Evolutionary conservation across 2,329 filamentous ascomycete species (phyloP).

Genomic region (Trichoderma sp.): DNA sequence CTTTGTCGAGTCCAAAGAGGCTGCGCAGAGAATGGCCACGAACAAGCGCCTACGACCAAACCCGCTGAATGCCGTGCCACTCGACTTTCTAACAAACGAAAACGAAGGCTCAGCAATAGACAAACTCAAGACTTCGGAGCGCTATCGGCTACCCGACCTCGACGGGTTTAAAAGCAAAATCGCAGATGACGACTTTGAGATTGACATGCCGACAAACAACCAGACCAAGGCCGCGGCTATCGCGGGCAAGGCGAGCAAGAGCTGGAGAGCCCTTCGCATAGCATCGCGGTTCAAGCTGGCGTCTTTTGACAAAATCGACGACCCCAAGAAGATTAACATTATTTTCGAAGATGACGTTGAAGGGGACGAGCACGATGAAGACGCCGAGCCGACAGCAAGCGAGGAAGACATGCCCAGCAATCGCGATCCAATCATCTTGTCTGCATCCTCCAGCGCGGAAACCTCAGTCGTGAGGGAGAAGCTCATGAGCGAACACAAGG

Average conservation of each 20-base stretch:
- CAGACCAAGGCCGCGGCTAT: slow-evolving; percentile 53
- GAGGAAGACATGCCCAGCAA: slow-evolving; percentile 46
- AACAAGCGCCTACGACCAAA: slow-evolving; percentile 67
- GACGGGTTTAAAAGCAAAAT: slow-evolving; percentile 71
- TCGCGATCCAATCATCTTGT: slow-evolving; percentile 60
- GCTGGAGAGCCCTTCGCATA: slow-evolving; percentile 83
- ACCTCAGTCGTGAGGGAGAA: slow-evolving; percentile 62
- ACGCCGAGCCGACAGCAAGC: slow-evolving; percentile 32
- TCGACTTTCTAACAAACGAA: slow-evolving; percentile 73
- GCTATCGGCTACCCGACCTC: slow-evolving; percentile 67
- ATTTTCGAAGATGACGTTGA: slow-evolving; percentile 53
- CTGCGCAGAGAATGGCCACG: slow-evolving; percentile 62
- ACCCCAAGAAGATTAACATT: slow-evolving; percentile 65
- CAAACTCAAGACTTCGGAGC: slow-evolving; percentile 61
- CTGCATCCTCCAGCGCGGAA: slow-evolving; percentile 59
- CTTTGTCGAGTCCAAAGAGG: slow-evolving; percentile 66
- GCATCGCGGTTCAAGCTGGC: slow-evolving; percentile 70
- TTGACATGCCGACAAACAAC: slow-evolving; percentile 72
- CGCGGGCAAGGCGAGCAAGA: slow-evolving; percentile 79
- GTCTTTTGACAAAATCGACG: slow-evolving; percentile 83
- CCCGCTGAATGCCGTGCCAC: slow-evolving; percentile 69
- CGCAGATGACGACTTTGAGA: slow-evolving; percentile 76
- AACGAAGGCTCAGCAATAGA: slow-evolving; percentile 59
- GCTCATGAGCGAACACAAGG: slow-evolving; percentile 61
- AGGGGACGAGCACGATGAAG: slow-evolving; percentile 33